Percentiles rank a stretch among this genome's conserved stretches.
Conservation (phyloP, 2,329 filamentous ascomycete genomes). For the Celoporthe dispersa region DNA sequence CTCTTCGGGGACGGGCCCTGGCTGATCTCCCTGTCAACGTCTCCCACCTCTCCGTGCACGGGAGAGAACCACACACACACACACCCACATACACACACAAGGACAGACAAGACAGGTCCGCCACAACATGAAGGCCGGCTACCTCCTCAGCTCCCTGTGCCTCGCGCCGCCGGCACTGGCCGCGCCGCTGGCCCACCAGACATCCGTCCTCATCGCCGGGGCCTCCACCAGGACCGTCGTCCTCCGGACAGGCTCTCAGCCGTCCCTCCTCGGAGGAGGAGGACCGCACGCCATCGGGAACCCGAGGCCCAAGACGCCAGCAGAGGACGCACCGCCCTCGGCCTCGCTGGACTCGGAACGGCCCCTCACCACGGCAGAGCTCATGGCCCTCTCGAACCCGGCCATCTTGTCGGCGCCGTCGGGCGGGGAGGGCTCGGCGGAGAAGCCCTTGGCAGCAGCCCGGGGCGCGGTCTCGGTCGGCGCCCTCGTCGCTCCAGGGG, state of each 20-base stretch:
- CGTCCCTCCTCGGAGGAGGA: constrained; percentile 33
- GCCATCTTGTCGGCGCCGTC: background rate
- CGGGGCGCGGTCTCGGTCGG: constrained; percentile 22
- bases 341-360: constrained; percentile 32
- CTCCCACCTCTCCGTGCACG: background rate
- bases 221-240: constrained; percentile 14
- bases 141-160: constrained; percentile 21
- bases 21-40: no score
- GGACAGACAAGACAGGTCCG: constrained; percentile 4
- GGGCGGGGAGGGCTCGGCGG: background rate
- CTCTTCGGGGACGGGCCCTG: no score
- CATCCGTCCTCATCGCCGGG: constrained; percentile 10
- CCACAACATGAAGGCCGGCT: constrained; percentile 26
- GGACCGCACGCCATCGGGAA: no score
- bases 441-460: background rate
- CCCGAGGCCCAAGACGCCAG: constrained; percentile 34
- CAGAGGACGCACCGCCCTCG: constrained; percentile 25
- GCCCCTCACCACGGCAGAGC: constrained; percentile 30
- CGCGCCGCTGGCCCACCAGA: constrained; percentile 14
- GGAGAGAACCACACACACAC: no score
- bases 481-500: constrained; percentile 19
- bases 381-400: constrained; percentile 25
- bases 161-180: constrained; percentile 19
- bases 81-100: no score
- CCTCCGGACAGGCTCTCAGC: background rate